phyloP scores from a whole-genome alignment of 768 basidiomycete species.

The Collybia nuda region DNA sequence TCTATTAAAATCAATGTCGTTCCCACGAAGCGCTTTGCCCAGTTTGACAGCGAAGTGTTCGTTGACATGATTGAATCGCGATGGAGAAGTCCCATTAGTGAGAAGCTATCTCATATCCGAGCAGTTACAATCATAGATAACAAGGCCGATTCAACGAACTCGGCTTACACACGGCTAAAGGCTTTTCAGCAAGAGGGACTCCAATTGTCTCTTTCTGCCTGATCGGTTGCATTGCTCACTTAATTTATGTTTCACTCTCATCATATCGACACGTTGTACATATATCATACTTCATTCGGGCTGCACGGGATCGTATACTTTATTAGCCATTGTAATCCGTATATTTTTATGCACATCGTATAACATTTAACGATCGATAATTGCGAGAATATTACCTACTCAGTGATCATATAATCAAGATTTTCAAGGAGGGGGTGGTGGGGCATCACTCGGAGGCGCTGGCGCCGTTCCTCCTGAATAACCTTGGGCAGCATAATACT shows the following conservation, averaged over 20 bases:
- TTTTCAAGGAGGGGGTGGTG: conserved; percentile 30
- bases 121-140: not conserved
- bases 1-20: too few relatives aligned
- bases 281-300: not conserved
- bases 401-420: not conserved
- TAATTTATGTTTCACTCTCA: not conserved
- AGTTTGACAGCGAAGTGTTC: not conserved
- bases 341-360: not conserved
- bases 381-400: not conserved
- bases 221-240: not conserved
- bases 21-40: not conserved
- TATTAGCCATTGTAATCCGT: not conserved
- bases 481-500: conserved; percentile 64
- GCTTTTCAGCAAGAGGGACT: not conserved
- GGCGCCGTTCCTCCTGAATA: conserved; percentile 17
- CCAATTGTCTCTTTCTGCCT: not conserved
- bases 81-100: not conserved
- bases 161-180: not conserved
- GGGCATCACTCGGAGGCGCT: conserved; percentile 17
- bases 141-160: not conserved
- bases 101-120: not conserved
- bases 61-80: not conserved
- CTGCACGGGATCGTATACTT: not conserved
- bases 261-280: not conserved
- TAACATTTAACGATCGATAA: not conserved